Base-by-base conservation (phyloP, 495 filamentous ascomycete species). In the Mytilinidion resinicola region DNA sequence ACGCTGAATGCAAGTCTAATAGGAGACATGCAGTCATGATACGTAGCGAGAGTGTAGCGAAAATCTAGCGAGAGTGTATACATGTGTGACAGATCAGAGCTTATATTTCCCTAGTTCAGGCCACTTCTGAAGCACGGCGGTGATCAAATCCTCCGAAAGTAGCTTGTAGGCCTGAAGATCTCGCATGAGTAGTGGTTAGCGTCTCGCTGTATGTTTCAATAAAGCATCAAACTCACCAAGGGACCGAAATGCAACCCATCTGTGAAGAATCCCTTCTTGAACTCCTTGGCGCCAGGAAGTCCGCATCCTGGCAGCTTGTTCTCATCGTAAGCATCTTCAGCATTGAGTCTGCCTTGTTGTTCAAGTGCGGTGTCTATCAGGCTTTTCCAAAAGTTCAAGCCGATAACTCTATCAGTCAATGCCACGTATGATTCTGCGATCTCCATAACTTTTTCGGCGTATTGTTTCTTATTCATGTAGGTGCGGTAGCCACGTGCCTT, bases 391-490 rank as follows among this genome's bases (percentile, higher is more conserved):
- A 54, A 58, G 43, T 67, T 51, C 5, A 66, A 33, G 1, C 69
- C 61, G 34, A 38, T 57, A n/a, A 69, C 64, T 11, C 59, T 30
- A n/a, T 53, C 54, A 1, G 64, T 63, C 9, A 33, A 11, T 8
- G 44, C 57, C 34, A 60, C 62, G 30, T 69, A 67, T 12, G 33
- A 36, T 20, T 47, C 38, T 33, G 64, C 63, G 53, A 70, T 69
- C 38, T 65, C 64, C 62, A 69, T 70, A 8, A 65, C 48, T 55
- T 67, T 65, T 33, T 69, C 59, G 35, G 53, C 66, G 60, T 65
- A 69, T 43, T 39, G 30, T 49, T 64, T 65, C 61, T 69, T 70
- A 36, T 60, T 70, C 59, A 65, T 51, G 41, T 69, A 70, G n/a
- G 64, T 65, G 47, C 35, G 37, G 36, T 64, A 70, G 0, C 51